Conservation (phyloP, 495 filamentous ascomycete genomes). For the Penicillium ochrochloron region DNA sequence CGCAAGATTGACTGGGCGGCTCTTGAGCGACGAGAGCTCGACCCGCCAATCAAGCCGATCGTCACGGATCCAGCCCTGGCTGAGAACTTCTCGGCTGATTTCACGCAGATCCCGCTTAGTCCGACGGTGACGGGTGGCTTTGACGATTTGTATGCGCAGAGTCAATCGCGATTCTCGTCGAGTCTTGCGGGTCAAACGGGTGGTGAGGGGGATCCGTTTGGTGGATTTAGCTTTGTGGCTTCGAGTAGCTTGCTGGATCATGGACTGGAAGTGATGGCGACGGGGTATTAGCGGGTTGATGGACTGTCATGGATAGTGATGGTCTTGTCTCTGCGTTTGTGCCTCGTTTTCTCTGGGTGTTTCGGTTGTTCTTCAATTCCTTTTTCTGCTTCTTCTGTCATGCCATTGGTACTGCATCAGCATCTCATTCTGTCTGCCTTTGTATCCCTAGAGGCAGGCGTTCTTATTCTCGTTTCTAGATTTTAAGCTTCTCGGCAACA, state of each 20-base stretch:
- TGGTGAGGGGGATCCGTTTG: conserved; percentile 75
- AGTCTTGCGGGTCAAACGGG: conserved; percentile 19
- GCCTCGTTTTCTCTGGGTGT: not conserved
- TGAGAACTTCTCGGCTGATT: conserved; percentile 90
- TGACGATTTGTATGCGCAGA: conserved; percentile 41
- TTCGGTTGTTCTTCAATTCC: not conserved
- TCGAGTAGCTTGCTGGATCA: conserved; percentile 81
- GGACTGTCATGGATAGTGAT: not conserved
- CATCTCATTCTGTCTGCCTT: not conserved
- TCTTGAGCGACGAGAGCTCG: conserved; percentile 75
- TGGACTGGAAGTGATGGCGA: conserved; percentile 37
- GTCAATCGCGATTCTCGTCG: conserved; percentile 24
- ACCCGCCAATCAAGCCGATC: conserved; percentile 85
- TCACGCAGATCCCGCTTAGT: conserved; percentile 82
- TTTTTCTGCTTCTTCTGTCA: not conserved
- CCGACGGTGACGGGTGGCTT: conserved; percentile 57
- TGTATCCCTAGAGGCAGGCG: not conserved
- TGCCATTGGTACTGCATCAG: not conserved
- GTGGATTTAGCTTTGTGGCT: conserved; percentile 95
- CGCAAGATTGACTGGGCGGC: conserved; percentile 91
- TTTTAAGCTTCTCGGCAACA: not conserved
- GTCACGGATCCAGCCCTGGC: conserved; percentile 94
- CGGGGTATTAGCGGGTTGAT: conserved; percentile 28
- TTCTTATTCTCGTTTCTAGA: not conserved
- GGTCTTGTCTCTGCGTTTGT: not conserved